Evolutionary conservation across 225 moss, liverwort and hornwort species (phyloP).

Genomic region (Physcomitrium patens): DNA sequence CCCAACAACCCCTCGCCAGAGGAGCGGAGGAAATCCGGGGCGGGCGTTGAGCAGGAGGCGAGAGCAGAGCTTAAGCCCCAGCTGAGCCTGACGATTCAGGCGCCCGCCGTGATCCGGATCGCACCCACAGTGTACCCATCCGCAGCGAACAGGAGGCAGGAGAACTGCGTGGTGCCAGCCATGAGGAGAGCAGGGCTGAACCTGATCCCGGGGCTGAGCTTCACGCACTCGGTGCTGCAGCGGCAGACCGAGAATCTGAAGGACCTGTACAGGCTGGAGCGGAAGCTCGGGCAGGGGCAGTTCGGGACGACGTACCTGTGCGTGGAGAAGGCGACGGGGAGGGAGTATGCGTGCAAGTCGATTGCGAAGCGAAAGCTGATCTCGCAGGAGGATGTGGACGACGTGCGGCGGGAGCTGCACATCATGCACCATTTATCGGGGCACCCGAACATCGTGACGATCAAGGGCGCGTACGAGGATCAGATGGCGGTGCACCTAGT

Average conservation of each 20-base stretch:
- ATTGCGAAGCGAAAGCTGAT: constrained; percentile 66
- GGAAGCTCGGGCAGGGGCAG: constrained; percentile 59
- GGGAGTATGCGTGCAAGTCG: constrained; percentile 58
- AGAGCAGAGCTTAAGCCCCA: constrained; percentile 28
- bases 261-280: constrained; percentile 52
- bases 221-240: constrained; percentile 62
- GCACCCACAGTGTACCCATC: constrained; percentile 32
- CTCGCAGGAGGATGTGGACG: constrained; percentile 60
- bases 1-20: not conserved
- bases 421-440: constrained; percentile 67
- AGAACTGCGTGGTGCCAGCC: constrained; percentile 40
- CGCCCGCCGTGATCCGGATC: constrained; percentile 48
- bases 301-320: constrained; percentile 60
- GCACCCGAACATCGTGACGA: constrained; percentile 62
- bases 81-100: constrained; percentile 38
- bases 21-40: not conserved
- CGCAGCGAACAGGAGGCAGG: constrained; percentile 23
- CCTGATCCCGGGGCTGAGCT: constrained; percentile 56
- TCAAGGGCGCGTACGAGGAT: constrained; percentile 65
- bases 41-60: constrained; percentile 1
- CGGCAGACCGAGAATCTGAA: constrained; percentile 53
- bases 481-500: constrained; percentile 51
- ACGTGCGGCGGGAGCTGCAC: constrained; percentile 62
- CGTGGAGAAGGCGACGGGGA: constrained; percentile 53
- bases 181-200: constrained; percentile 51